Base-by-base conservation (phyloP, 305 asterid species). In the Ruellia speciosa region DNA sequence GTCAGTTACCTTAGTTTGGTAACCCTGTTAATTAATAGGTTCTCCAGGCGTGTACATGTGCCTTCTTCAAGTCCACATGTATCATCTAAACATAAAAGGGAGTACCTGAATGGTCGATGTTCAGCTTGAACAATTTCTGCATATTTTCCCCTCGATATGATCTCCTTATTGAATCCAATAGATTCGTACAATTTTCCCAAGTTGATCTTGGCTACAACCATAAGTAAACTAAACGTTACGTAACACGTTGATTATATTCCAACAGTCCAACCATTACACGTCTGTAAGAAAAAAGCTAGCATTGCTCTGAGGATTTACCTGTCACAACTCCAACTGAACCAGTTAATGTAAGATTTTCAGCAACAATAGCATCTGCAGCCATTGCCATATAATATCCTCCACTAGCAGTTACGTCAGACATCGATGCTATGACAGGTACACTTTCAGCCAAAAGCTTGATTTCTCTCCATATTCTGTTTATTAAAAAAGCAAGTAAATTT, bases 341-440 rank as follows among this genome's bases (percentile, higher is more conserved):
- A 14, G 96, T 87, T 68, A 87, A 64, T 9, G 96, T 85, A 62
- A 87, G 96, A 58, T 71, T 72, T 74, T 87, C 96, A 13, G 96
- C 86, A 47, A 87, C 93, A 64, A 87, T 79, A 57, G 71, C 64
- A 57, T 76, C 72, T 6, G 96, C 79, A 57, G 87, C 96, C 96
- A 87, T 87, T 54, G 96, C 87, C 96, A 87, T 81, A 64, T 82
- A 85, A 69, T 85, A 87, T 60, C 94, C 96, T 72, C 96, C 96
- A 73, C 96, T 87, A 66, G 96, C 94, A 68, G 96, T 94, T 68
- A 87, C 89, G 68, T 87, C 96, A 60, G 78, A 81, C 94, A 87
- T 85, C 58, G 94, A 87, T 72, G 94, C 93, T 65, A 87, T 65
- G 56, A 87, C 96, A 58, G 96, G 96, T 64, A 79, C 79, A n/a